Evolutionary conservation across 73 alveolate species (phyloP).

Genomic region (Strombidium stylifer): DNA sequence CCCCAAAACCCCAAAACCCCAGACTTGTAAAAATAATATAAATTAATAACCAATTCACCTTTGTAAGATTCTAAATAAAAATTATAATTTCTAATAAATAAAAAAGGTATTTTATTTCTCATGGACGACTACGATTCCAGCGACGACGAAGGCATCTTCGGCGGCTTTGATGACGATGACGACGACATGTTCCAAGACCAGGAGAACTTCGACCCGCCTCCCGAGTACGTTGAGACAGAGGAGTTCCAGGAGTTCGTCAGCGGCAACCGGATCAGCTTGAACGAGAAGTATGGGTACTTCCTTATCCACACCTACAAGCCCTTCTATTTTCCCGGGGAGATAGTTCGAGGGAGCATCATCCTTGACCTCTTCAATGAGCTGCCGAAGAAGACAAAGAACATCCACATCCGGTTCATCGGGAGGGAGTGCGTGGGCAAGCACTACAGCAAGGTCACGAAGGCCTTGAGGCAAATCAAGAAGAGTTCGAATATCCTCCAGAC

Average conservation of each 20-base stretch:
- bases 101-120: too few species aligned
- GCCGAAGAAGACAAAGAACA: neutral
- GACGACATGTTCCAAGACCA: neutral
- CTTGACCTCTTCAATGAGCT: slow-evolving; percentile 10
- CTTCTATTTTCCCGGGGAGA: slow-evolving; percentile 27
- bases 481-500: too few species aligned
- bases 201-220: neutral
- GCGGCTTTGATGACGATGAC: neutral
- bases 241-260: neutral
- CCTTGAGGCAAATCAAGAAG: too few species aligned
- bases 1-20: too few species aligned
- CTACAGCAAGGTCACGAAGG: neutral
- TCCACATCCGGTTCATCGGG: slow-evolving; percentile 16
- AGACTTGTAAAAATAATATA: too few species aligned
- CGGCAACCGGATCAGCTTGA: neutral
- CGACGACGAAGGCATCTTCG: slow-evolving; percentile 16
- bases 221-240: neutral
- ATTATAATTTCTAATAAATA: too few species aligned
- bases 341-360: slow-evolving; percentile 26
- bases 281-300: slow-evolving; percentile 3
- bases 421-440: slow-evolving; percentile 29
- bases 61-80: too few species aligned
- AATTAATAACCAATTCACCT: too few species aligned
- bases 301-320: neutral
- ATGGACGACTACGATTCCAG: too few species aligned